Evolutionary conservation across 2,329 filamentous ascomycete species (phyloP), one percentile per base, ranked within the genome.

Genomic region (Fusarium brachygibbosum): DNA sequence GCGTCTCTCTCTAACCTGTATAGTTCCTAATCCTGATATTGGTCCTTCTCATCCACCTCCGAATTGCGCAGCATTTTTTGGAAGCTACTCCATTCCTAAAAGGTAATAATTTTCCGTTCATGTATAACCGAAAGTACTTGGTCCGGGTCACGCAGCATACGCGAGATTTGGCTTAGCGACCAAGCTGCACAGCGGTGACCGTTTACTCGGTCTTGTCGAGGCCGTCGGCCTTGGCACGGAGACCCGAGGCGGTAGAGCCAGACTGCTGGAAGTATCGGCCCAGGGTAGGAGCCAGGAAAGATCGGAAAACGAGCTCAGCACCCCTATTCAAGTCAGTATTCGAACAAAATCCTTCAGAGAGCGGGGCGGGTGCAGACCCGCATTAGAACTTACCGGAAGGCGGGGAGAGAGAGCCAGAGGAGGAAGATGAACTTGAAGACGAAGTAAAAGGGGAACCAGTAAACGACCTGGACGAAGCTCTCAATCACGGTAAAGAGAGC

Each of bases 391-490:
- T 91, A 98, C 95, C 87, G 86, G 86, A 97, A 98, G 82, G 93
- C 88, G 81, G 96, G 96, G 77, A 99, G 93, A 75, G 95, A 90
- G 85, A 99, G 94, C 96, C 96, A 99, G 81, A 99, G 90, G 76
- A 98, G 88, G 81, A 98, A 92, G 79, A 97, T 86, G 80, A 99
- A 98, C 89, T 99, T 99, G 92, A 99, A 98, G 80, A 94, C 95
- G 84, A 93, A 99, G 91, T 99, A 99, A 86, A 99, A 99, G 79
- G 96, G 92, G 86, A 97, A 93, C 93, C 93, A 97, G 88, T 96
- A 96, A 69, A 95, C 92, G 69, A 93, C 91, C 82, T 87, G 94
- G 77, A 97, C 83, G 66, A 92, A 87, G 81, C 91, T 94, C 87
- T 97, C 93, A 75, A 93, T 79, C 50, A 96, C 91, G 67, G 91